These are phyloP conservation scores for Leccinum pellstonianum DNA, from an alignment of 768 basidiomycete genomes.

Conservation along the genomic window DNA sequence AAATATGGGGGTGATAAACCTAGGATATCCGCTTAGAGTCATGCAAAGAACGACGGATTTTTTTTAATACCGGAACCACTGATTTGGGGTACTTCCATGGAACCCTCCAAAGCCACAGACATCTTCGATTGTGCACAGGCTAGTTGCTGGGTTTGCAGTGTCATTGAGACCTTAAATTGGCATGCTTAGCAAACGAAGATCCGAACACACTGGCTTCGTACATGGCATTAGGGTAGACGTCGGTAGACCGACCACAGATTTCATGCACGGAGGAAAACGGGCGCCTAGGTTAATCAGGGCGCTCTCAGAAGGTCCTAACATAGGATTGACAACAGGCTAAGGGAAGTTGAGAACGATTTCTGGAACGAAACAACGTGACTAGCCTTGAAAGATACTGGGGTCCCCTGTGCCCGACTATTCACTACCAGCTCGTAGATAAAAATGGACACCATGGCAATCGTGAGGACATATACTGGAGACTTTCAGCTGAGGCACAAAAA, in stretches of 20 bases:
- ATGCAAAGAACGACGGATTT: constrained; percentile 41
- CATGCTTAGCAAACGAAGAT: constrained; percentile 8
- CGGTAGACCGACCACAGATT: constrained; percentile 56
- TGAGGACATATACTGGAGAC: constrained; percentile 57
- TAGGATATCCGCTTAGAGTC: constrained; percentile 36
- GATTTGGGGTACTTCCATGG: constrained; percentile 44
- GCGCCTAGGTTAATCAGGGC: constrained; percentile 87
- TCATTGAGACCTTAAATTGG: constrained; percentile 66
- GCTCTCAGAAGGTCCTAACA: constrained; percentile 86
- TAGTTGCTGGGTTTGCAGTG: constrained; percentile 73
- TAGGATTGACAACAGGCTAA: constrained; percentile 79
- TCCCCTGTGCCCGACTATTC: constrained; percentile 75
- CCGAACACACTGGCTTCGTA: constrained; percentile 33
- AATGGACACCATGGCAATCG: constrained; percentile 64
- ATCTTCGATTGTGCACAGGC: constrained; percentile 71
- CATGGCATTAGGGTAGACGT: constrained; percentile 58
- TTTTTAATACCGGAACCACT: constrained; percentile 49
- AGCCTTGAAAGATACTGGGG: constrained; percentile 83
- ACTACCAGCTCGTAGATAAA: constrained; percentile 85
- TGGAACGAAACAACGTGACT: constrained; percentile 11
- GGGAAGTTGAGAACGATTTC: constrained; percentile 9
- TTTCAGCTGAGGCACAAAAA: constrained; percentile 2
- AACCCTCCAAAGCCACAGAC: constrained; percentile 90
- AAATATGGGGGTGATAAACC: constrained; percentile 88
- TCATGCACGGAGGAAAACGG: constrained; percentile 94